These are phyloP conservation scores for Venturia aucupariae DNA, from an alignment of 2,329 filamentous ascomycete species.

Conservation along the genomic window DNA sequence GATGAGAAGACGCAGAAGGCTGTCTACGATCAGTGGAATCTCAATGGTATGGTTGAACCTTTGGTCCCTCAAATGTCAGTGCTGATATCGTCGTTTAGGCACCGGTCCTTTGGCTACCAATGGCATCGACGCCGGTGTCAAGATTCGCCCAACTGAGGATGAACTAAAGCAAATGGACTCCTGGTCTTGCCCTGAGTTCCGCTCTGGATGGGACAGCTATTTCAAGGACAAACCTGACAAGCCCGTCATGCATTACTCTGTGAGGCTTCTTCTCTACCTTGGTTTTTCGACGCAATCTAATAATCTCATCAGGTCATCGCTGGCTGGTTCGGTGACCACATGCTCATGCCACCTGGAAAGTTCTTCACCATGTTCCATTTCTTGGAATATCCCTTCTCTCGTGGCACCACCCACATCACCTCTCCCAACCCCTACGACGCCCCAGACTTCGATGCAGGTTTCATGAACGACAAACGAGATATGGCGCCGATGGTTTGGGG, in stretches of 20 bases:
- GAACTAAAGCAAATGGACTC: constrained; percentile 59
- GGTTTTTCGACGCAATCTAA: neutral
- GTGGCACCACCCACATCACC: constrained; percentile 61
- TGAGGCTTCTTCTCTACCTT: neutral
- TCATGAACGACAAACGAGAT: constrained; percentile 78
- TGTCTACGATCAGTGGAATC: constrained; percentile 68
- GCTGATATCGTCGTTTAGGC: neutral
- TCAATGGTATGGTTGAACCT: constrained; percentile 46
- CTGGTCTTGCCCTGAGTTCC: constrained; percentile 69
- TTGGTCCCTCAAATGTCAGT: neutral
- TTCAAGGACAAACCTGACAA: constrained; percentile 80
- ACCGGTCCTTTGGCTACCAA: constrained; percentile 71
- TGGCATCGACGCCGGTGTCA: constrained; percentile 71
- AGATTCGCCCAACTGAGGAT: constrained; percentile 60
- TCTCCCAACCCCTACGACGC: constrained; percentile 63
- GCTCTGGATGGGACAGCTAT: constrained; percentile 67
- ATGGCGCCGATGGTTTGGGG: constrained; percentile 76
- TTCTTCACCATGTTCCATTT: constrained; percentile 83
- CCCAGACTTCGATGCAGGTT: constrained; percentile 71
- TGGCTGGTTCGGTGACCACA: constrained; percentile 33
- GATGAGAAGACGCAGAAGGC: constrained; percentile 63
- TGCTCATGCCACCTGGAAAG: constrained; percentile 61
- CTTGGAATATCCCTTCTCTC: constrained; percentile 67
- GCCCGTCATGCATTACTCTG: constrained; percentile 77
- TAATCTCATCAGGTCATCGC: neutral